phyloP scores from a whole-genome alignment of 73 alveolate species.

The Paramecium pentaurelia region DNA sequence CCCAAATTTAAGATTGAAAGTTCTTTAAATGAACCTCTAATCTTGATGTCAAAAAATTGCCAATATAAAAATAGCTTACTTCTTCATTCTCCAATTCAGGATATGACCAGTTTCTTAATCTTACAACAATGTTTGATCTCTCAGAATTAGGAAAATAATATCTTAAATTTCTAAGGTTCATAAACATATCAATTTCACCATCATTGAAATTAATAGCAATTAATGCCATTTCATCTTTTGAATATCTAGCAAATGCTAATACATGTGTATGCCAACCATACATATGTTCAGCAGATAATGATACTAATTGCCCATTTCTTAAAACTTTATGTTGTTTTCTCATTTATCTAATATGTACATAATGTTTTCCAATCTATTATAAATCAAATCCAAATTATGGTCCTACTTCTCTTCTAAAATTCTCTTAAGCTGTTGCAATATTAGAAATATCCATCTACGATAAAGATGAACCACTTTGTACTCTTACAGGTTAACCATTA shows the following conservation, averaged over 20 bases:
- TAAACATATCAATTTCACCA: constrained; percentile 72
- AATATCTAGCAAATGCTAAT: constrained; percentile 89
- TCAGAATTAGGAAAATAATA: constrained; percentile 66
- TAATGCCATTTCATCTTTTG: constrained; percentile 87
- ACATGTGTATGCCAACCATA: constrained; percentile 85
- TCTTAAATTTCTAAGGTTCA: constrained; percentile 76
- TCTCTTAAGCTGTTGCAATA: constrained; percentile 22
- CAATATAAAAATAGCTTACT: constrained; percentile 80
- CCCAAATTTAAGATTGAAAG: constrained; percentile 56
- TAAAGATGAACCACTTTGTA: not conserved
- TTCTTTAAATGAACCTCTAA: not conserved
- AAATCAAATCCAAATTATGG: constrained; percentile 91
- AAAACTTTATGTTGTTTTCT: constrained; percentile 85
- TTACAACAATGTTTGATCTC: constrained; percentile 74
- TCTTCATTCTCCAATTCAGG: constrained; percentile 61
- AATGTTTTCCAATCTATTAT: constrained; percentile 86
- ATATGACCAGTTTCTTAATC: constrained; percentile 74
- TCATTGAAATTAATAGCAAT: constrained; percentile 87
- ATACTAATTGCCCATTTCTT: constrained; percentile 86
- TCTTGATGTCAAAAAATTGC: constrained; percentile 73
- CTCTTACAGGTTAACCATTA: not conserved
- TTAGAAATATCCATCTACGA: constrained; percentile 24
- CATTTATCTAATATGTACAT: constrained; percentile 85
- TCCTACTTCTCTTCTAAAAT: constrained; percentile 64
- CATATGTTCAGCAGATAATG: constrained; percentile 79